These are phyloP conservation scores for Leucogyrophana mollusca DNA, from an alignment of 768 basidiomycete species.

Conservation along the genomic window DNA sequence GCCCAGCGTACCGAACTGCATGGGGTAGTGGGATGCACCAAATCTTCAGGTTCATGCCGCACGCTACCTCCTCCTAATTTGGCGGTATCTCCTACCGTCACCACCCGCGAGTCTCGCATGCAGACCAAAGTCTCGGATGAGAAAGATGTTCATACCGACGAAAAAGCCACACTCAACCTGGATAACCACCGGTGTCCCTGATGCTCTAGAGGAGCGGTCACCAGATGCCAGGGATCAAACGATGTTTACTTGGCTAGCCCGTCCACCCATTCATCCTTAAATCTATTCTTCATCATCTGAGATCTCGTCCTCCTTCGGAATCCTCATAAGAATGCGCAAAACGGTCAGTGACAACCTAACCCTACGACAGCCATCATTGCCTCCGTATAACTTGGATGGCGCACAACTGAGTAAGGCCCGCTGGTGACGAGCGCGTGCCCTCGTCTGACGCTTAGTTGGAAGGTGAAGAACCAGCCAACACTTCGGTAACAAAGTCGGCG, in stretches of 20 bases:
- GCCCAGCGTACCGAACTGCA: too few relatives aligned
- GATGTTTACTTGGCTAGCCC: slow-evolving; percentile 28
- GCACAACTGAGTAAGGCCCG: slow-evolving; percentile 16
- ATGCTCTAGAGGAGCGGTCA: too few relatives aligned
- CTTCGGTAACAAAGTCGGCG: slow-evolving; percentile 42
- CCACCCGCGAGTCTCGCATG: too few relatives aligned
- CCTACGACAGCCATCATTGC: not conserved
- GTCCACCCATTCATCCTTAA: slow-evolving; percentile 31
- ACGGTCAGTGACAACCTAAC: too few relatives aligned
- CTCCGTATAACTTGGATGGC: slow-evolving; percentile 18
- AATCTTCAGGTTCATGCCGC: too few relatives aligned
- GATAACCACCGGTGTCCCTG: too few relatives aligned
- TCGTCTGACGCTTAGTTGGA: slow-evolving; percentile 8
- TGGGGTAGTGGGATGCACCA: too few relatives aligned
- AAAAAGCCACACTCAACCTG: too few relatives aligned
- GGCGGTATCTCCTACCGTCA: too few relatives aligned
- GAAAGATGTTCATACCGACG: too few relatives aligned
- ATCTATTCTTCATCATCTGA: slow-evolving; percentile 25
- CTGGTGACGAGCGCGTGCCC: slow-evolving; percentile 10
- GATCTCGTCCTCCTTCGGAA: slow-evolving; percentile 26
- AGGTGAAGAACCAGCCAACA: slow-evolving; percentile 24
- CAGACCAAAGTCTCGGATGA: too few relatives aligned
- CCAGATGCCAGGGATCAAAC: slow-evolving; percentile 31
- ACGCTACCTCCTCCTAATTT: too few relatives aligned
- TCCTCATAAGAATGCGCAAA: not conserved